phyloP scores from a whole-genome alignment of 202 grass and related monocot species.

The Zizania palustris region DNA sequence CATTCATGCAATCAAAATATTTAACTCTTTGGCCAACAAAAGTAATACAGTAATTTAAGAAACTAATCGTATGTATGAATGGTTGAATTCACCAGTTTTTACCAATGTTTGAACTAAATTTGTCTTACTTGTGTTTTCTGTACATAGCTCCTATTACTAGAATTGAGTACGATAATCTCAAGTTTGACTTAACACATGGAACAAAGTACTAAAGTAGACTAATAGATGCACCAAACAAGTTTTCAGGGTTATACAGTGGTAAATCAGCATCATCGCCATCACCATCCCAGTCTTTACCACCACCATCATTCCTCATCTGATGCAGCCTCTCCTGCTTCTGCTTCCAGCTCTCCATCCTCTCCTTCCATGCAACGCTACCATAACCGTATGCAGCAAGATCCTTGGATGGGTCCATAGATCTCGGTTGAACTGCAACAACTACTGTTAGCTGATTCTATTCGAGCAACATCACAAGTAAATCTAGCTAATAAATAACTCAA shows the following conservation, averaged over 20 bases:
- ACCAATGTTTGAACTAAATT: neutral
- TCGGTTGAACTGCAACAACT: conserved; percentile 65
- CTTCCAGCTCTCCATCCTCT: conserved; percentile 95
- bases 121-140: neutral
- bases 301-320: conserved; percentile 51
- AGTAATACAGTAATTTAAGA: neutral
- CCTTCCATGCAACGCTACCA: conserved; percentile 87
- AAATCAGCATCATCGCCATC: conserved; percentile 67
- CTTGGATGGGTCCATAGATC: conserved; percentile 96
- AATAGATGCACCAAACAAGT: conserved; percentile 11
- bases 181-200: neutral
- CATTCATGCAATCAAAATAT: neutral
- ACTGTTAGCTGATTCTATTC: conserved; percentile 1
- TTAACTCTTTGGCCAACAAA: neutral
- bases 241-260: conserved; percentile 54
- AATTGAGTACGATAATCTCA: neutral
- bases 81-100: neutral
- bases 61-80: neutral
- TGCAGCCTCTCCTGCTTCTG: conserved; percentile 84
- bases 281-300: conserved; percentile 57
- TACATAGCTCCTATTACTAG: neutral
- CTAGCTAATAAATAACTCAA: neutral
- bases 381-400: conserved; percentile 86
- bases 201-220: neutral
- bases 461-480: neutral